phyloP scores from a whole-genome alignment of 1,284 basidiomycete genomes.

The Psilocybe mexicana region DNA sequence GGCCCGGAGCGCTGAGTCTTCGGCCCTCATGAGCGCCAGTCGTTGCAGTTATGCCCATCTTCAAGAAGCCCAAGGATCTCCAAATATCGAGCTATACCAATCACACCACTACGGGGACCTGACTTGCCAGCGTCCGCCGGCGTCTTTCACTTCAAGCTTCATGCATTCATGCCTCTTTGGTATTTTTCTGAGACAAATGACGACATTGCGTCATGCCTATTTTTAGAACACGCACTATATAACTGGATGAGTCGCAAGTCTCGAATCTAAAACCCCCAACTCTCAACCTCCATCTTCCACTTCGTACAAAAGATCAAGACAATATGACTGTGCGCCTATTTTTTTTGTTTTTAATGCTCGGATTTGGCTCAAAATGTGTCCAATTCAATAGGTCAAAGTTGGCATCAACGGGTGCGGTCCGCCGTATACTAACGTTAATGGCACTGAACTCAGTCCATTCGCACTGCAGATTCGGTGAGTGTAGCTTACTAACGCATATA shows the following conservation, averaged over 20 bases:
- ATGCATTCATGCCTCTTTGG: not conserved
- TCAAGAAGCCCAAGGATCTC: too few relatives aligned
- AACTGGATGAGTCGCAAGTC: not conserved
- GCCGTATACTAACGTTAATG: slow-evolving; percentile 5
- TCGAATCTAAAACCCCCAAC: not conserved
- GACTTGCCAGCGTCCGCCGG: too few relatives aligned
- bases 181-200: not conserved
- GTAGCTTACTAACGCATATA: not conserved
- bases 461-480: slow-evolving; percentile 73
- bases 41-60: too few relatives aligned
- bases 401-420: slow-evolving; percentile 82
- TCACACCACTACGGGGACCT: too few relatives aligned
- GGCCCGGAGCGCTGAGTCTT: too few relatives aligned
- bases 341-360: not conserved
- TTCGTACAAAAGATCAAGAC: not conserved
- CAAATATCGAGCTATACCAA: too few relatives aligned
- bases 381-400: slow-evolving; percentile 60
- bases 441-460: not conserved
- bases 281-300: not conserved
- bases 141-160: too few relatives aligned
- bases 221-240: not conserved
- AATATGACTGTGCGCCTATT: not conserved
- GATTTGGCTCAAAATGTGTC: not conserved
- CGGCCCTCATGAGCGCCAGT: too few relatives aligned
- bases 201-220: not conserved